These are phyloP conservation scores for Fusarium falciforme DNA, from an alignment of 2,329 filamentous ascomycete genomes.

Conservation along the genomic window DNA sequence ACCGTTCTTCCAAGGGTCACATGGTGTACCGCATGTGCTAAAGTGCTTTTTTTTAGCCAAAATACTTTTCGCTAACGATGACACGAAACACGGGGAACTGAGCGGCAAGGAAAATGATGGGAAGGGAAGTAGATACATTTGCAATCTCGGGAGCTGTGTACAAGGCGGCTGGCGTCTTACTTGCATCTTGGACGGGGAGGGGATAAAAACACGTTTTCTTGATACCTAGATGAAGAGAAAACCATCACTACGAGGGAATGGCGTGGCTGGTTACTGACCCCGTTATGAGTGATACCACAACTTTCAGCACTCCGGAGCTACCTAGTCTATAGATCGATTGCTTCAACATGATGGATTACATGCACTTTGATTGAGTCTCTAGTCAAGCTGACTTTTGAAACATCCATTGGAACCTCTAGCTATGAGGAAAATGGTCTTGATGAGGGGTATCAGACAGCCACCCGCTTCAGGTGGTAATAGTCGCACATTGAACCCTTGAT, in stretches of 20 bases:
- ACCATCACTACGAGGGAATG: constrained; percentile 28
- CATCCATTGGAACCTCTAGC: constrained; percentile 2
- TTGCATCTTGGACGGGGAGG: constrained; percentile 38
- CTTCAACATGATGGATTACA: constrained; percentile 25
- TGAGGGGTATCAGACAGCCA: constrained; percentile 15
- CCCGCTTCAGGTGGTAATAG: constrained; percentile 11
- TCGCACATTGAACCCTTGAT: neutral
- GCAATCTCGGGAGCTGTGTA: constrained; percentile 35
- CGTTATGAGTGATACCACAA: constrained; percentile 46
- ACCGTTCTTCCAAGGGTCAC: constrained; percentile 73
- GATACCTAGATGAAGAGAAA: constrained; percentile 38
- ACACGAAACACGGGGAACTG: constrained; percentile 27
- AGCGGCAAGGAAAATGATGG: constrained; percentile 7
- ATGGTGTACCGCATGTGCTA: constrained; percentile 86
- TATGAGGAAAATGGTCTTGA: neutral
- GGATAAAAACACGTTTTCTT: constrained; percentile 20
- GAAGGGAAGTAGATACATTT: constrained; percentile 29
- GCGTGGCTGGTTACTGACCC: constrained; percentile 40
- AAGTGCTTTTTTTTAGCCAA: constrained; percentile 4
- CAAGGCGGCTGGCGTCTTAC: constrained; percentile 42
- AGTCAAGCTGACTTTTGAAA: constrained; percentile 32
- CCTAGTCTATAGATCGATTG: constrained; percentile 44
- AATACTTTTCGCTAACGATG: constrained; percentile 41
- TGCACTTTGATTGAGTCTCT: neutral
- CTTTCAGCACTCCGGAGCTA: constrained; percentile 43